Evolutionary conservation across 1,284 basidiomycete genomes (phyloP).

Genomic region (Porodaedalea pini): DNA sequence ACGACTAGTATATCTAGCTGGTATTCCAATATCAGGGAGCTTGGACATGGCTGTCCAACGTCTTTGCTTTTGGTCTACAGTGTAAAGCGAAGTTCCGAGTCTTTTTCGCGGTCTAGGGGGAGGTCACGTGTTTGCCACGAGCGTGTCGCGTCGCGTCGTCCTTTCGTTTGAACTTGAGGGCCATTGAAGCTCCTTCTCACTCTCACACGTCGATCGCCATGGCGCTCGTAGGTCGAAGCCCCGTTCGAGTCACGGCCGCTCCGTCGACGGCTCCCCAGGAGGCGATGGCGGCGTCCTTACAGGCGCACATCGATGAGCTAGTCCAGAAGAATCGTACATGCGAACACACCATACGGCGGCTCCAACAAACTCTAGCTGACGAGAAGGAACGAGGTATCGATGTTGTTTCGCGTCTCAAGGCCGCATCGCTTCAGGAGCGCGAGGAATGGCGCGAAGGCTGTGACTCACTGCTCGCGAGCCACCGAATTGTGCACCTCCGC

Average conservation of each 20-base stretch:
- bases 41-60: too few species aligned
- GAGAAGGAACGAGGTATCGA: constrained; percentile 45
- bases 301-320: constrained; percentile 63
- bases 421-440: constrained; percentile 50
- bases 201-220: constrained; percentile 4
- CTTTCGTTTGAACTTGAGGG: not conserved
- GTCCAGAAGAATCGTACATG: constrained; percentile 59
- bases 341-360: constrained; percentile 52
- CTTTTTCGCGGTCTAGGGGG: too few species aligned
- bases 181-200: not conserved
- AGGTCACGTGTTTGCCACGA: constrained; percentile 4
- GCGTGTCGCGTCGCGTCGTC: constrained; percentile 2
- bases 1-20: too few species aligned
- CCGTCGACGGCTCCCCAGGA: constrained; percentile 42
- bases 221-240: constrained; percentile 19
- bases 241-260: constrained; percentile 13
- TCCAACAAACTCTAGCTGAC: constrained; percentile 42
- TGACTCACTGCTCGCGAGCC: constrained; percentile 56
- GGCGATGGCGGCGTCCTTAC: constrained; percentile 51
- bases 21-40: too few species aligned
- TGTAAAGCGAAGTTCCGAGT: too few species aligned
- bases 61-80: too few species aligned
- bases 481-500: constrained; percentile 59
- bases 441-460: constrained; percentile 56
- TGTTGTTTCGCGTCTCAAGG: constrained; percentile 41